These are phyloP conservation scores for Lagenidium giganteum DNA, from an alignment of 352 stramenopile species.

Conservation along the genomic window DNA sequence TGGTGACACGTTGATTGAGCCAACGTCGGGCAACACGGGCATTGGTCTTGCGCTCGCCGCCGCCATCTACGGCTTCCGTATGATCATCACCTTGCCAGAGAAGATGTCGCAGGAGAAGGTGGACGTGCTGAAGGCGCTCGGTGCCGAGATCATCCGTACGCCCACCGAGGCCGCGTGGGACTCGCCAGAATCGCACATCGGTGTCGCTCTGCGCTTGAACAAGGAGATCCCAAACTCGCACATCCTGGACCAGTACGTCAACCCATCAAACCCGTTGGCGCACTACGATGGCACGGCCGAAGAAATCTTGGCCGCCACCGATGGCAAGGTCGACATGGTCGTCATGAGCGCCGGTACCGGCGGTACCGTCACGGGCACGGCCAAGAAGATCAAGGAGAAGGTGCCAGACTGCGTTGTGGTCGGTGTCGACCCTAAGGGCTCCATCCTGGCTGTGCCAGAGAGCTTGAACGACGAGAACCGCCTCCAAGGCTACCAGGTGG, in stretches of 20 bases:
- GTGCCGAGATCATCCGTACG: conserved; percentile 95
- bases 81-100: conserved; percentile 91
- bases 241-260: conserved; percentile 97
- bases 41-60: conserved; percentile 97
- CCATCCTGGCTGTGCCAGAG: conserved; percentile 91
- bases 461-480: conserved; percentile 91
- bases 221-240: conserved; percentile 94
- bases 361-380: conserved; percentile 93
- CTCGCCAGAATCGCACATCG: conserved; percentile 94
- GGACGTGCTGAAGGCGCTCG: conserved; percentile 94
- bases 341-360: conserved; percentile 94
- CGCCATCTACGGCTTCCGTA: conserved; percentile 95
- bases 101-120: conserved; percentile 98
- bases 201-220: conserved; percentile 90
- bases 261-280: conserved; percentile 93
- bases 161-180: conserved; percentile 95
- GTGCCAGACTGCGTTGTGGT: conserved; percentile 84
- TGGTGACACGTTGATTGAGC: conserved; percentile 94
- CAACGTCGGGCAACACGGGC: conserved; percentile 95
- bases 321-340: conserved; percentile 93
- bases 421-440: conserved; percentile 88
- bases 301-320: conserved; percentile 93
- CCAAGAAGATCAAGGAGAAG: conserved; percentile 92
- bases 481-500: conserved; percentile 90
- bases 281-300: conserved; percentile 96